Evolutionary conservation across 202 grass and related monocot genomes (phyloP).

Genomic region (Eragrostis tef): DNA sequence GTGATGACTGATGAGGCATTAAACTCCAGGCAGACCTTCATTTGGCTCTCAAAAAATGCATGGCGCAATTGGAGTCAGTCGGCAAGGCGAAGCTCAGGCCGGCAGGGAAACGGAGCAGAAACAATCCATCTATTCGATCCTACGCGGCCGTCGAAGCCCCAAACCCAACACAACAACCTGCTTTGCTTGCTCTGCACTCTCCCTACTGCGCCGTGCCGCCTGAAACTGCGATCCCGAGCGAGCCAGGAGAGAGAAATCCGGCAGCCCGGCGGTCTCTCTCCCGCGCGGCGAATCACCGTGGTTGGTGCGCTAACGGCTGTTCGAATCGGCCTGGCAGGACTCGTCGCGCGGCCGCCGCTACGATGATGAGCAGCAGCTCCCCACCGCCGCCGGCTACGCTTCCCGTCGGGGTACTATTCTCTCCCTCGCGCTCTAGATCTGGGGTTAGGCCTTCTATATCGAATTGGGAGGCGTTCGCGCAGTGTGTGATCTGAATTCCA

Average conservation of each 20-base stretch:
- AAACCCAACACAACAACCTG: slow-evolving; percentile 13
- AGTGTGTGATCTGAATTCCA: slow-evolving; percentile 4
- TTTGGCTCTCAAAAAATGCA: no score
- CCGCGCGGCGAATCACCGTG: not conserved
- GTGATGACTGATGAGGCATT: no score
- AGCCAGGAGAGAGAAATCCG: not conserved
- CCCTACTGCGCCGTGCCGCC: not conserved
- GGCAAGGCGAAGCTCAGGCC: no score
- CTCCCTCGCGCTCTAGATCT: slow-evolving; percentile 51
- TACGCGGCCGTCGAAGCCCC: not conserved
- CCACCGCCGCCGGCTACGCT: slow-evolving; percentile 42
- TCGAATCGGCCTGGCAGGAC: slow-evolving; percentile 11
- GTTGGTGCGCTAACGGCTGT: slow-evolving; percentile 2
- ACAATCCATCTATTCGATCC: not conserved
- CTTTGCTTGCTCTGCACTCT: slow-evolving; percentile 40
- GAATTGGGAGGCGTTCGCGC: not conserved
- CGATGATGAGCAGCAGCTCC: slow-evolving; percentile 63
- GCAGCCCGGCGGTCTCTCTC: not conserved
- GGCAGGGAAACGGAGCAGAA: not conserved
- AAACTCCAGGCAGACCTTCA: no score
- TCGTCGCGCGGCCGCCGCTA: slow-evolving; percentile 28
- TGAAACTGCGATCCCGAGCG: slow-evolving; percentile 21
- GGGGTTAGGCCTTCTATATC: slow-evolving; percentile 22
- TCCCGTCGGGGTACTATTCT: slow-evolving; percentile 45
- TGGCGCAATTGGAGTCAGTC: no score